phyloP scores from a whole-genome alignment of 345 rosid genomes.

The Lagerstroemia speciosa region DNA sequence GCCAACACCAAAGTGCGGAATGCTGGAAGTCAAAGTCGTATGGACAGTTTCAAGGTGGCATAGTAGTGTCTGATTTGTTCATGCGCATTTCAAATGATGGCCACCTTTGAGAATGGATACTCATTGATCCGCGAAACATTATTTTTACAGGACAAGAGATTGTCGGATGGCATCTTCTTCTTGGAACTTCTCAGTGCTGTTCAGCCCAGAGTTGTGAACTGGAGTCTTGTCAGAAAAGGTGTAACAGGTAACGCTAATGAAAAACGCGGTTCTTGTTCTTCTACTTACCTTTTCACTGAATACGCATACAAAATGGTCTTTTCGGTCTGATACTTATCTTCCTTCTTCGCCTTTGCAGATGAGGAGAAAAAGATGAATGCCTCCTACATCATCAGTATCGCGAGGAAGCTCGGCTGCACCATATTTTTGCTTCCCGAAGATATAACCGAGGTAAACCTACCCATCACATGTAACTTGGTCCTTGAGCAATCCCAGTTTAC shows the following conservation, averaged over 20 bases:
- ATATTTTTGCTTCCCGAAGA: slow-evolving; percentile 97
- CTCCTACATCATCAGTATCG: slow-evolving; percentile 83
- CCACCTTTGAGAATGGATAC: neutral
- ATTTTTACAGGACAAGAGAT: slow-evolving; percentile 63
- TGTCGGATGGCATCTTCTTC: slow-evolving; percentile 84
- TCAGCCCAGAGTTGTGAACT: slow-evolving; percentile 80
- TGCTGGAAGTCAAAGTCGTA: slow-evolving; percentile 61
- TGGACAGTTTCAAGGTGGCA: slow-evolving; percentile 77
- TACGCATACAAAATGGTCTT: neutral
- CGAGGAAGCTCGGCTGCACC: slow-evolving; percentile 91
- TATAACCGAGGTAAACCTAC: slow-evolving; percentile 68
- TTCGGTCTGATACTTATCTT: neutral
- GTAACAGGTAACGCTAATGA: slow-evolving; percentile 37
- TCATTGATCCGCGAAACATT: neutral
- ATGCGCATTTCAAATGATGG: too few species aligned
- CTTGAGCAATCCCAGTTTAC: too few species aligned
- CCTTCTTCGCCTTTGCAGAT: slow-evolving; percentile 26
- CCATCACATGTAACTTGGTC: too few species aligned
- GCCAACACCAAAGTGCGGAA: slow-evolving; percentile 70
- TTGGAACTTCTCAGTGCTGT: slow-evolving; percentile 86
- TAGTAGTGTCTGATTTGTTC: neutral
- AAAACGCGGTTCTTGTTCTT: neutral
- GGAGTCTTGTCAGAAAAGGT: slow-evolving; percentile 94
- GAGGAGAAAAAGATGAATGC: slow-evolving; percentile 98
- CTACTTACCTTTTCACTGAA: neutral